Base-by-base conservation (phyloP, 495 filamentous ascomycete genomes). In the Mycothermus thermophilus region DNA sequence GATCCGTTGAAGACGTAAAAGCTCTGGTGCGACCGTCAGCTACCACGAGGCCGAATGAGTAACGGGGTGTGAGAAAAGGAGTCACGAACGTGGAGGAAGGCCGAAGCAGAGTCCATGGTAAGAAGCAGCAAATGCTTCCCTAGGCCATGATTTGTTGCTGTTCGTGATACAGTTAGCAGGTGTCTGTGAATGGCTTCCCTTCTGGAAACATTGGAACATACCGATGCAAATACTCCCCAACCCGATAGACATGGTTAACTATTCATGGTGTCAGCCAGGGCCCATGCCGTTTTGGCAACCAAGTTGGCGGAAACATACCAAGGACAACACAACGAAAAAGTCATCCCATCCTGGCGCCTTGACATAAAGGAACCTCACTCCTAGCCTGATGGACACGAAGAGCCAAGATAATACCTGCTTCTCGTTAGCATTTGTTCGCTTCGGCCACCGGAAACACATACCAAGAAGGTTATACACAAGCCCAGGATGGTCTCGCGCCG, bases 301-400 rank as follows among this genome's bases (percentile, higher is more conserved):
- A 8, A 26, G n/a, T n/a, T n/a, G n/a, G n/a, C 3, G 7, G 27
- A 8, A 34, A 37, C 47, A 37, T 32, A 59, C 47, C 22, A 57
- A 27, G 25, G 51, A 52, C 8, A 57, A 35, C 0, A 42, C 34
- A 9, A 57, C 51, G 22, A 55, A 57, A 7, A 57, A 38, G 34
- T 59, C 53, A 40, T 59, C 56, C 47, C 48, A 55, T 7, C 56
- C 53, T 1, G 46, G 43, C 1, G 48, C 35, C 24, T 40, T 38
- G 12, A 52, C 32, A 8, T 50, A 26, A 11, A 27, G 25, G 18
- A 50, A 44, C 4, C 56, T 45, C 8, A 50, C 43, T 12, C 47
- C 55, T n/a, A 59, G 19, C 24, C 56, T 34, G 22, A 49, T 24
- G 9, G 30, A 25, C 12, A 57, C 49, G 29, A 51, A 57, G 17